Percentiles rank a stretch among this genome's conserved stretches.
phyloP scores from a whole-genome alignment of 176 grass and related monocot genomes.

The Microstegium vimineum region DNA sequence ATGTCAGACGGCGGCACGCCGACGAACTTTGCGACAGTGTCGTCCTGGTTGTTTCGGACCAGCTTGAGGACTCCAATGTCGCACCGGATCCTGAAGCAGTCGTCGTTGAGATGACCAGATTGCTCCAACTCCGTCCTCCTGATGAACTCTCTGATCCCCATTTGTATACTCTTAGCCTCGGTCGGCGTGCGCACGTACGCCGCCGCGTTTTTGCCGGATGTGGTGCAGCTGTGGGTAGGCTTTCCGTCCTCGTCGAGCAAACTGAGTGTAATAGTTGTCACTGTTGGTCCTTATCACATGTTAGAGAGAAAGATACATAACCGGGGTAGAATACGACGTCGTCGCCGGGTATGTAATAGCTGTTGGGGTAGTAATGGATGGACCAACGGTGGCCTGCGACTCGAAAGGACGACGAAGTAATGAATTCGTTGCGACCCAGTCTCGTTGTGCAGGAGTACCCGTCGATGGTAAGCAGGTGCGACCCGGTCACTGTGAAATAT shows the following conservation, averaged over 20 bases:
- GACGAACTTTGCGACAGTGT: too few species aligned
- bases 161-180: too few species aligned
- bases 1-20: too few species aligned
- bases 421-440: not conserved
- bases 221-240: not conserved
- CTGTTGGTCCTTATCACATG: not conserved
- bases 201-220: accelerated
- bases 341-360: accelerated
- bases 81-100: too few species aligned
- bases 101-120: too few species aligned
- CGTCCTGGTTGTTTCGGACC: too few species aligned
- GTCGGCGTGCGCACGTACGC: too few species aligned
- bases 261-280: not conserved
- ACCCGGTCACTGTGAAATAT: not conserved
- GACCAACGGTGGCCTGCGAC: not conserved
- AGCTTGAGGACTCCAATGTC: too few species aligned
- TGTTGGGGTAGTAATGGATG: not conserved
- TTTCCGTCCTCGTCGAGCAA: not conserved
- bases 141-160: too few species aligned
- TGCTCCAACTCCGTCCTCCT: too few species aligned
- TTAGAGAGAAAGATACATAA: not conserved
- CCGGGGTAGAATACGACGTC: too few species aligned
- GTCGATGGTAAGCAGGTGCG: slow-evolving; percentile 19
- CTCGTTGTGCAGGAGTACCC: not conserved
- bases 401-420: not conserved